Evolutionary conservation across 2,329 filamentous ascomycete species (phyloP).

Genomic region (Penicillium decumbens): DNA sequence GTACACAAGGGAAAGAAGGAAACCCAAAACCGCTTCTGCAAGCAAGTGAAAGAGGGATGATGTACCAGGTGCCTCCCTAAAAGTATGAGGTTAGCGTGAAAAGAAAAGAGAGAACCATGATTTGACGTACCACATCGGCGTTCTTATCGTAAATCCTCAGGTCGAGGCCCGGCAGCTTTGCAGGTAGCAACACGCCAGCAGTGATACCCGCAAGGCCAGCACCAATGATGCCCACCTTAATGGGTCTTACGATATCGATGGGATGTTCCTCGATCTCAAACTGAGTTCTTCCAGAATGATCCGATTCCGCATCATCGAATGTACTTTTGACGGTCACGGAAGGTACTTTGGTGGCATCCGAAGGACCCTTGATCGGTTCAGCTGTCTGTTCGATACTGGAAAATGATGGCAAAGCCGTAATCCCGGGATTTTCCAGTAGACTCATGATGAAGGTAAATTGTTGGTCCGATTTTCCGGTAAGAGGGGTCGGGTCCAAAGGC

Average conservation of each 20-base stretch:
- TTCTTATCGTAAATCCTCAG: conserved; percentile 67
- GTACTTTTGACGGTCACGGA: conserved; percentile 11
- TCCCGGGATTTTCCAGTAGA: conserved; percentile 10
- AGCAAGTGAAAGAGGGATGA: background rate
- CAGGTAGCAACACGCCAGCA: conserved; percentile 62
- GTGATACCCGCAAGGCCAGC: conserved; percentile 61
- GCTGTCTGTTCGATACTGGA: conserved; percentile 4
- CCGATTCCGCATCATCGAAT: conserved; percentile 1
- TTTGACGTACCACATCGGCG: conserved; percentile 54
- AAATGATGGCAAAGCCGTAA: conserved; percentile 3
- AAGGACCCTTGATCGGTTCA: conserved; percentile 10
- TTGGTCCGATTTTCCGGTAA: background rate
- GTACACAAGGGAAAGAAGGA: no score
- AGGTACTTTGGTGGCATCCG: conserved; percentile 1
- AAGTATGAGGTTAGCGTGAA: background rate
- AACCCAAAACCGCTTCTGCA: background rate
- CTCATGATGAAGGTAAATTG: conserved; percentile 8
- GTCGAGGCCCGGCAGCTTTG: conserved; percentile 63
- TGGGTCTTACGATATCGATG: conserved; percentile 47
- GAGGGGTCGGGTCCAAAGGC: no score
- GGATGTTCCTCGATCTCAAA: conserved; percentile 43
- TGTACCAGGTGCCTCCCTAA: conserved; percentile 46
- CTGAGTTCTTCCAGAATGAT: conserved; percentile 7
- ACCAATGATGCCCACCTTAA: conserved; percentile 59
- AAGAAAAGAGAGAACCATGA: background rate